phyloP scores from a whole-genome alignment of 1,139 yeast genomes.

The Yamadazyma taylorii region DNA sequence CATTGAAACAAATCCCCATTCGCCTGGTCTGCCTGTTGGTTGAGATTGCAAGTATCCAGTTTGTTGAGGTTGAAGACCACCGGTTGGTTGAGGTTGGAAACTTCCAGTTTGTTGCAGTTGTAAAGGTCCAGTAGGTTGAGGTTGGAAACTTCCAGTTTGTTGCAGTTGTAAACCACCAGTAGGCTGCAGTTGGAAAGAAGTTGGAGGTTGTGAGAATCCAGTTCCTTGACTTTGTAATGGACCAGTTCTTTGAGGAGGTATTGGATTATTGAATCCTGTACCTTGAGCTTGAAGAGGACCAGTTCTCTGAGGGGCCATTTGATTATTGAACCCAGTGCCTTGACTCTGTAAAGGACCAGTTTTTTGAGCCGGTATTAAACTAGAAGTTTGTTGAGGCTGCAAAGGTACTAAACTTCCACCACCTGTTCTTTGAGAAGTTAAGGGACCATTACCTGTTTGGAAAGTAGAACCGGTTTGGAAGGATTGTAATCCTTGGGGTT shows the following conservation, averaged over 20 bases:
- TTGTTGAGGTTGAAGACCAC: conserved; percentile 42
- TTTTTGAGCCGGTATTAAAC: conserved; percentile 45
- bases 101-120: conserved; percentile 27
- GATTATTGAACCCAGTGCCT: conserved; percentile 34
- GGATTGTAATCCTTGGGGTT: not conserved
- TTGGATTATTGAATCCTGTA: conserved; percentile 33
- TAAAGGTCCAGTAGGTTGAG: conserved; percentile 41
- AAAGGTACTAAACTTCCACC: conserved; percentile 45
- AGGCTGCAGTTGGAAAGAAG: conserved; percentile 38
- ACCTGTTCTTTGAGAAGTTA: conserved; percentile 43
- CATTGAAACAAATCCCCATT: conserved; percentile 77
- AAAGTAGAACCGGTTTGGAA: conserved; percentile 5
- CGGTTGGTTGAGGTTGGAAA: conserved; percentile 34
- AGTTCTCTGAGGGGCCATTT: conserved; percentile 25
- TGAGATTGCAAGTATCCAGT: conserved; percentile 47
- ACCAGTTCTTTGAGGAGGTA: conserved; percentile 39
- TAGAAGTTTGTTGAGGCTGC: conserved; percentile 51
- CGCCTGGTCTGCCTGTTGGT: conserved; percentile 76
- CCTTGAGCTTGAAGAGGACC: conserved; percentile 20
- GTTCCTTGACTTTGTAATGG: conserved; percentile 34
- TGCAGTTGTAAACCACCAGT: conserved; percentile 29
- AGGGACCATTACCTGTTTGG: conserved; percentile 14
- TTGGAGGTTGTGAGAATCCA: conserved; percentile 37
- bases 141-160: conserved; percentile 18
- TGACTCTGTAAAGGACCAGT: conserved; percentile 36